Percentiles rank a stretch among this genome's conserved stretches.
Conservation (phyloP, 495 filamentous ascomycete genomes). For the Neurospora sp. region DNA sequence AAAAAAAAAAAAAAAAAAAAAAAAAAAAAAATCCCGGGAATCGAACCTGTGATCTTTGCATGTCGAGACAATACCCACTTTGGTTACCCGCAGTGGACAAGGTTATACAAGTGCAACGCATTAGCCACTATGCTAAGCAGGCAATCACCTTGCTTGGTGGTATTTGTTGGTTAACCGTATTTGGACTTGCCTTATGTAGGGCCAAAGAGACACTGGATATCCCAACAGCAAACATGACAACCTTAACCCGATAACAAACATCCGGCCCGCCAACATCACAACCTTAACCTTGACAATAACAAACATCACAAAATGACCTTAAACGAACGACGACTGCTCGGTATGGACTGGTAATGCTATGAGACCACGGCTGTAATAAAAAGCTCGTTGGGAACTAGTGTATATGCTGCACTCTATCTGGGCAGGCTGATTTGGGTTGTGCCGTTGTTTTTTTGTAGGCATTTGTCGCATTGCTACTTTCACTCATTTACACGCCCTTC, state of each 20-base stretch:
- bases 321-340: no score
- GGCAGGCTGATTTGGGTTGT: no score
- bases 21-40: slow-evolving; percentile 14
- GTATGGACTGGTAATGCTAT: no score
- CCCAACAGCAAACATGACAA: background rate
- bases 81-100: slow-evolving; percentile 1
- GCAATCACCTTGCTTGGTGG: background rate
- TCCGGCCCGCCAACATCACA: no score
- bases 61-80: slow-evolving; percentile 1
- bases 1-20: background rate
- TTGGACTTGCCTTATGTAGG: background rate
- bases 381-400: no score
- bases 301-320: no score
- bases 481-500: background rate
- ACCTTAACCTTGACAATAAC: no score
- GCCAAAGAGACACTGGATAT: background rate
- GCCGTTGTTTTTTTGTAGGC: no score
- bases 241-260: background rate
- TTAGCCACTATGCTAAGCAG: slow-evolving; percentile 26
- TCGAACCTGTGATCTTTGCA: slow-evolving; percentile 27
- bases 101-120: slow-evolving; percentile 24
- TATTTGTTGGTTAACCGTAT: background rate
- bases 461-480: background rate
- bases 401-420: no score
- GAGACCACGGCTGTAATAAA: no score